These are phyloP conservation scores for Trichoderma sp. DNA, from an alignment of 2,329 filamentous ascomycete species.

Conservation along the genomic window DNA sequence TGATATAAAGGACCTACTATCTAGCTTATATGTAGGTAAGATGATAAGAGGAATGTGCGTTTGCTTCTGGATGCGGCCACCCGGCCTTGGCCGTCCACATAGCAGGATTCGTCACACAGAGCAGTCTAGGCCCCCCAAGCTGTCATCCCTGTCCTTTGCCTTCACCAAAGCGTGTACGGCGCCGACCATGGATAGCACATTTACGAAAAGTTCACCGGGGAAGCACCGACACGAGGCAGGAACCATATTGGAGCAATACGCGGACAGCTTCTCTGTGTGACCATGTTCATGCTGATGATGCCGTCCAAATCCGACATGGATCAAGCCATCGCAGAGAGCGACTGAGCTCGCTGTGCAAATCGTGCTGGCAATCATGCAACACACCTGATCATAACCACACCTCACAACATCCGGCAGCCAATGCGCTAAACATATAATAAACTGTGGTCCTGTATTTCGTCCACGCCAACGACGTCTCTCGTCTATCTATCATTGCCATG, in stretches of 20 bases:
- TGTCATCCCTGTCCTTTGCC: neutral
- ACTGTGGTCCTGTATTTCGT: neutral
- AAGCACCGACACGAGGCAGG: neutral
- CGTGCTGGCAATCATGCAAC: neutral
- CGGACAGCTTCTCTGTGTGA: neutral
- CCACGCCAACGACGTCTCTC: neutral
- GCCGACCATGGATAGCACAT: no score
- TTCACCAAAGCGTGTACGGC: neutral
- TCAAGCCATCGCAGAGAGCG: no score
- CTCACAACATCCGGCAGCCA: neutral
- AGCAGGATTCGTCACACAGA: no score
- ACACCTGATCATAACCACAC: neutral
- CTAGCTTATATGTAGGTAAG: no score
- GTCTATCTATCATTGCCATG: neutral
- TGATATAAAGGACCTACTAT: no score
- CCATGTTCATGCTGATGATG: neutral
- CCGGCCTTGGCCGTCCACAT: no score
- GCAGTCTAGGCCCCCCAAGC: neutral
- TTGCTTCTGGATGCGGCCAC: no score
- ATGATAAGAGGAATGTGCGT: no score
- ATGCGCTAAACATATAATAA: neutral
- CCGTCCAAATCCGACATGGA: neutral
- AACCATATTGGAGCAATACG: neutral
- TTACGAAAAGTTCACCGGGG: neutral
- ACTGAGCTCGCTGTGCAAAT: no score